Percentiles rank a stretch among this genome's conserved stretches.
Evolutionary conservation across 345 rosid genomes (phyloP).

Genomic region (Hibiscus trionum): DNA sequence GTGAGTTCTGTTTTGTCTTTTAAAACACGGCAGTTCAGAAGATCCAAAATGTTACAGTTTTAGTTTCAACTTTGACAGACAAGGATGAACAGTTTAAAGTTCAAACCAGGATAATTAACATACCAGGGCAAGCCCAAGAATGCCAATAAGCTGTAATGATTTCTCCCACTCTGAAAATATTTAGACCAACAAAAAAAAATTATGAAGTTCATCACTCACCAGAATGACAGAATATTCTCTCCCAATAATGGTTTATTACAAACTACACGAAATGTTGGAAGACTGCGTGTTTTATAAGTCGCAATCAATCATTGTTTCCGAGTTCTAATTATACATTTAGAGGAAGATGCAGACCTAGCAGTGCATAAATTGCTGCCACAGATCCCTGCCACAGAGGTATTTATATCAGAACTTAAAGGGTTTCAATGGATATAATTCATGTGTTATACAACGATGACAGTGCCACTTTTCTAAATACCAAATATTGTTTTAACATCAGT

Average conservation of each 20-base stretch:
- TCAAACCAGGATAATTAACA: not conserved
- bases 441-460: not conserved
- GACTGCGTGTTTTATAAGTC: not conserved
- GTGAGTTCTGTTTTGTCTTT: not conserved
- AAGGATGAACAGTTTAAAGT: no score
- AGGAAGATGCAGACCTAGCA: constrained; percentile 41
- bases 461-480: not conserved
- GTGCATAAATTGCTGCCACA: constrained; percentile 51
- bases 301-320: not conserved
- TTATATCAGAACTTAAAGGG: not conserved
- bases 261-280: not conserved
- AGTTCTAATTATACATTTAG: not conserved
- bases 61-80: not conserved
- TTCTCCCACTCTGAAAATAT: constrained; percentile 75
- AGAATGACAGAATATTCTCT: no score
- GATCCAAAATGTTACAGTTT: not conserved
- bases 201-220: not conserved
- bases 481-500: not conserved
- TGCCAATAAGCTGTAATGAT: constrained; percentile 70
- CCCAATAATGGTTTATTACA: not conserved
- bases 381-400: constrained; percentile 47
- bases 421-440: not conserved
- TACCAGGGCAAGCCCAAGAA: constrained; percentile 75
- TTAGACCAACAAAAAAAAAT: not conserved
- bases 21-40: not conserved